Conservation (phyloP, 2,329 filamentous ascomycete species). For the Penicillium brevicompactum region DNA sequence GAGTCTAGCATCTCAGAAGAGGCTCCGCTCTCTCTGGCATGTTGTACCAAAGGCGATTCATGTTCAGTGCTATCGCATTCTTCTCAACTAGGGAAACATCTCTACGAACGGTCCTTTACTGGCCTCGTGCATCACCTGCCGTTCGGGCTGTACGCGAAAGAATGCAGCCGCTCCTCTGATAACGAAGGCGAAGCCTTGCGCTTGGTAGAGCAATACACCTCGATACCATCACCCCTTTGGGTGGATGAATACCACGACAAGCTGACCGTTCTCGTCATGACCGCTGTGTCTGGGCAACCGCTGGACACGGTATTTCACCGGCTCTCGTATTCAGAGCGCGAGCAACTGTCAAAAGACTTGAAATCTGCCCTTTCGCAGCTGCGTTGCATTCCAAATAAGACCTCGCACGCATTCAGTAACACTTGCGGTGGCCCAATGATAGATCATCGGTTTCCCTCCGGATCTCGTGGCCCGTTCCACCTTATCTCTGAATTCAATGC, state of each 20-base stretch:
- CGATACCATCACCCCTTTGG: slow-evolving; percentile 9
- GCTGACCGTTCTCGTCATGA: background rate
- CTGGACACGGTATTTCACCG: slow-evolving; percentile 13
- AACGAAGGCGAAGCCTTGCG: slow-evolving; percentile 8
- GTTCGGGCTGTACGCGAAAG: slow-evolving; percentile 9
- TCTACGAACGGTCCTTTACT: slow-evolving; percentile 3
- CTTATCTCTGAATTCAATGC: slow-evolving; percentile 18
- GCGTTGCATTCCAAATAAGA: slow-evolving; percentile 16
- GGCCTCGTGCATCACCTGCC: slow-evolving; percentile 6
- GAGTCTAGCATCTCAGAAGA: background rate
- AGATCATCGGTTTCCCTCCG: slow-evolving; percentile 16
- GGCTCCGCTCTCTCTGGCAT: slow-evolving; percentile 1
- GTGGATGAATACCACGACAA: slow-evolving; percentile 9
- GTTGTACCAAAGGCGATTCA: background rate
- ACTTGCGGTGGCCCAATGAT: slow-evolving; percentile 12
- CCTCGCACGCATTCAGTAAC: slow-evolving; percentile 9
- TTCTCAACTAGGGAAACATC: background rate
- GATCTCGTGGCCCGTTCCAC: slow-evolving; percentile 17
- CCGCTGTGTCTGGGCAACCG: slow-evolving; percentile 1
- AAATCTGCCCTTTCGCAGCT: slow-evolving; percentile 10
- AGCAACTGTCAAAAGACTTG: slow-evolving; percentile 18
- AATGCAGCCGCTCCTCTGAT: background rate
- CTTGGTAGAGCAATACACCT: slow-evolving; percentile 8
- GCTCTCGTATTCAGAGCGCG: slow-evolving; percentile 18
- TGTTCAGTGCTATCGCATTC: slow-evolving; percentile 2